These are phyloP conservation scores for Rhynchospora breviuscula DNA, from an alignment of 176 grass and related monocot species.

Conservation along the genomic window DNA sequence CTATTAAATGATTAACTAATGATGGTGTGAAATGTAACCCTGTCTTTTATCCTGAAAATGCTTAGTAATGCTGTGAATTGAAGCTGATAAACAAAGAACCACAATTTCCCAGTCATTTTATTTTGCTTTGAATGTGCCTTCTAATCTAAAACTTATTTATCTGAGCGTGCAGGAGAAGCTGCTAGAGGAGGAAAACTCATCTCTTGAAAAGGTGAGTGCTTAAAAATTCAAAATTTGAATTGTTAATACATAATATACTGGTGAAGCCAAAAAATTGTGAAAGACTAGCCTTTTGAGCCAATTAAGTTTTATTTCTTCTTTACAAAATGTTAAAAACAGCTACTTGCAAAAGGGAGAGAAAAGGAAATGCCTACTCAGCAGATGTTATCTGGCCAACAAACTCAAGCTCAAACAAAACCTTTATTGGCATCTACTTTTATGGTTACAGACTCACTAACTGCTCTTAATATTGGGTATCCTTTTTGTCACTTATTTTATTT, in stretches of 20 bases:
- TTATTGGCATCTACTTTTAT: constrained; percentile 7
- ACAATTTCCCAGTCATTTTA: background rate
- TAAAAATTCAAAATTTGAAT: background rate
- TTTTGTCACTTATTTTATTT: background rate
- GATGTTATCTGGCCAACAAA: constrained; percentile 22
- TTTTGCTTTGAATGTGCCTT: background rate
- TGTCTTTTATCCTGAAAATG: background rate
- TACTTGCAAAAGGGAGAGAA: constrained; percentile 34
- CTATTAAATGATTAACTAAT: background rate
- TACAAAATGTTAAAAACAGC: constrained; percentile 30
- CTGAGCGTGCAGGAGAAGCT: constrained; percentile 53
- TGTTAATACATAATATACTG: background rate
- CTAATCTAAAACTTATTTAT: background rate
- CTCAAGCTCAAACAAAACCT: constrained; percentile 27
- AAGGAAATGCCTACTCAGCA: constrained; percentile 28
- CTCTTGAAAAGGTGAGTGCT: constrained; percentile 44
- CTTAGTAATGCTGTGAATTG: background rate
- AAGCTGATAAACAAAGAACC: background rate
- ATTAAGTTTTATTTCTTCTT: constrained; percentile 2
- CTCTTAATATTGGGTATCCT: constrained; percentile 43
- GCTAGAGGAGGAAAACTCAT: constrained; percentile 44
- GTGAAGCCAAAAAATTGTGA: background rate
- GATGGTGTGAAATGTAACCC: background rate
- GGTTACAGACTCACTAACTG: constrained; percentile 23
- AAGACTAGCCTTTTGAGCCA: background rate